These are phyloP conservation scores for Agaricus sinodeliciosus DNA, from an alignment of 768 basidiomycete genomes.

Conservation along the genomic window DNA sequence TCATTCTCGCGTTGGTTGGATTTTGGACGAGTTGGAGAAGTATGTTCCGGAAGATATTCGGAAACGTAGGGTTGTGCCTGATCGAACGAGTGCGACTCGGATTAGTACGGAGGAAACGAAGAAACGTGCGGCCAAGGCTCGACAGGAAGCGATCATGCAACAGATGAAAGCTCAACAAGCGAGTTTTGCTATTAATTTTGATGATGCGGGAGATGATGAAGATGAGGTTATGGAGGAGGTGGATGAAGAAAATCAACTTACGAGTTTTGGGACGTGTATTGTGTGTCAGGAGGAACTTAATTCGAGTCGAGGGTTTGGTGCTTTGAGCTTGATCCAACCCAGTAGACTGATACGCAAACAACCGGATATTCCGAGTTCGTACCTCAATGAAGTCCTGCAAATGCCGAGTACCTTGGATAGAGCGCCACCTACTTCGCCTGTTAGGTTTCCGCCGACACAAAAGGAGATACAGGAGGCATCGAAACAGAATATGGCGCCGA, in stretches of 20 bases:
- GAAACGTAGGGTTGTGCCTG: conserved; percentile 37
- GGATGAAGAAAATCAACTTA: conserved; percentile 29
- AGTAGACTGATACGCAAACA: conserved; percentile 78
- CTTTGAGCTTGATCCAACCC: conserved; percentile 81
- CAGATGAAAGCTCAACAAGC: conserved; percentile 93
- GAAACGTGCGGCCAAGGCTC: conserved; percentile 79
- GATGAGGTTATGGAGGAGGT: conserved; percentile 54
- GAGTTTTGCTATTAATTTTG: conserved; percentile 75
- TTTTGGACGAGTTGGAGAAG: conserved; percentile 52
- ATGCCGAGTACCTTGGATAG: conserved; percentile 65
- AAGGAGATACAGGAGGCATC: conserved; percentile 43
- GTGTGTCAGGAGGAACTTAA: conserved; percentile 96
- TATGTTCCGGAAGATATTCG: conserved; percentile 54
- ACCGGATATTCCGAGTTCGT: conserved; percentile 56
- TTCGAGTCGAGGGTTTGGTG: conserved; percentile 67
- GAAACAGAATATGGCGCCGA: conserved; percentile 28
- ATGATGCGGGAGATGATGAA: conserved; percentile 63
- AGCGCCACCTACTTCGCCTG: conserved; percentile 17
- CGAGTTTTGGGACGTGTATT: conserved; percentile 87
- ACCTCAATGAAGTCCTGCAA: conserved; percentile 69
- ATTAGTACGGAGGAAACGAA: conserved; percentile 61
- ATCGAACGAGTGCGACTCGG: conserved; percentile 23
- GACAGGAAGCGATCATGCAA: conserved; percentile 92
- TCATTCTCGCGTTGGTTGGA: conserved; percentile 67
- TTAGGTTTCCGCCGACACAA: conserved; percentile 43